Evolutionary conservation across 176 grass and related monocot species (phyloP).

Genomic region (Alloteropsis semialata): DNA sequence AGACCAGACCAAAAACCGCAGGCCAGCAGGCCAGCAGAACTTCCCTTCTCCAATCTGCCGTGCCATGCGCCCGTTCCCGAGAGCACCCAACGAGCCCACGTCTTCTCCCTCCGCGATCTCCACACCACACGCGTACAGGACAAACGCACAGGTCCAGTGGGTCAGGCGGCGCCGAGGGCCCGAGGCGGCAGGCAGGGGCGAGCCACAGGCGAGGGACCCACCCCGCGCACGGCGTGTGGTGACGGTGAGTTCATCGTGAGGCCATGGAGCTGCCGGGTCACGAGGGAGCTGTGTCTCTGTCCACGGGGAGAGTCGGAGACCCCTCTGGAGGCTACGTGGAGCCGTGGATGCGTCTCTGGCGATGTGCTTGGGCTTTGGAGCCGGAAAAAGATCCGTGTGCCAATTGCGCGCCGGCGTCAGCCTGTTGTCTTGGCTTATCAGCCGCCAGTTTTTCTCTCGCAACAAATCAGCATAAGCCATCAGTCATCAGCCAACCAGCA

Average conservation of each 20-base stretch:
- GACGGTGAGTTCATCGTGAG: slow-evolving; percentile 12
- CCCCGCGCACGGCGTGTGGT: neutral
- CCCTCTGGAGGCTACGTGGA: slow-evolving; percentile 24
- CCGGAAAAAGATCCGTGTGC: neutral
- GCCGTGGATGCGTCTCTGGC: neutral
- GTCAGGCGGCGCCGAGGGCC: neutral
- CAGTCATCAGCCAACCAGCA: too few species aligned
- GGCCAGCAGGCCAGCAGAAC: neutral
- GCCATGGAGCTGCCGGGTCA: slow-evolving; percentile 29
- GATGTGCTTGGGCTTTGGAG: neutral
- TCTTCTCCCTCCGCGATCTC: neutral
- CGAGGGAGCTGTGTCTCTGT: neutral
- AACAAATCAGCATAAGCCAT: too few species aligned
- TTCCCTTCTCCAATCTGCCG: neutral
- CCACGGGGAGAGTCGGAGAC: neutral
- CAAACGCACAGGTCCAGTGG: neutral
- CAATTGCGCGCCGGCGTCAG: neutral
- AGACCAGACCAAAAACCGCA: neutral
- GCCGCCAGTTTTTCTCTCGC: too few species aligned
- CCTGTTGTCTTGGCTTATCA: too few species aligned
- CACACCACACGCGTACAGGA: neutral
- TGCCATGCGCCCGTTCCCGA: neutral
- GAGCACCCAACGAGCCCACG: slow-evolving; percentile 11
- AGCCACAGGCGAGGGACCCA: neutral
- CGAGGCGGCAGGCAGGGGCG: neutral